Base-by-base conservation (phyloP, 176 grass and related monocot species). In the Oropetium thomaeum region DNA sequence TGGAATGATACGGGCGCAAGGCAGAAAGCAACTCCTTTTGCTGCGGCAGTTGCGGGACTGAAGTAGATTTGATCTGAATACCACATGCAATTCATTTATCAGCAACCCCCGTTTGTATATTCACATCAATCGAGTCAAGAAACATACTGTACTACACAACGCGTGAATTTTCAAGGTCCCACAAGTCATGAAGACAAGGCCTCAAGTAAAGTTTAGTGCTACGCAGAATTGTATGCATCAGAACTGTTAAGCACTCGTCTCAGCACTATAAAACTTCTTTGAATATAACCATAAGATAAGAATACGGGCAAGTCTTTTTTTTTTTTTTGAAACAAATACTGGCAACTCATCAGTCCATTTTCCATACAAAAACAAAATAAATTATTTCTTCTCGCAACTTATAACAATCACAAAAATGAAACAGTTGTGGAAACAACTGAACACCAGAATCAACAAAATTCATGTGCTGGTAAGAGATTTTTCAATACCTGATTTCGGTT, bases 401-500 rank as follows among this genome's bases (percentile, higher is more conserved):
- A n/a, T n/a, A 10, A 62, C 20, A 32, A 7, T 38, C 55, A 75
- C 38, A 62, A 37, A 35, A 20, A 6, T 35, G 79, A 44, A 47
- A 73, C 42, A 29, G 20, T 25, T 11, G 7, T 8, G 14, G 5
- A 19, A 14, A 37, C 9, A 68, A 83, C 54, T 68, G 45, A 62
- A 78, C 26, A 54, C 54, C 35, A 69, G 30, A 82, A 68, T 8
- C 14, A 60, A 37, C 33, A 57, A 34, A 35, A 28, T 8, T 44
- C 30, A 42, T 62, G 49, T 11, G 44, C 13, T 58, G 22, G 22
- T 12, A 29, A 69, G 5, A 12, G 40, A 73, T 13, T 45, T 45
- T 71, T 44, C 40, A 62, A 44, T 45, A 99, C 96, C 92, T 96
- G 96, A 88, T 99, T 99, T 87, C 88, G 92, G 76, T 96, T 95